Evolutionary conservation across 2,329 filamentous ascomycete species (phyloP).

Genomic region (Cucurbitaria berberidis): DNA sequence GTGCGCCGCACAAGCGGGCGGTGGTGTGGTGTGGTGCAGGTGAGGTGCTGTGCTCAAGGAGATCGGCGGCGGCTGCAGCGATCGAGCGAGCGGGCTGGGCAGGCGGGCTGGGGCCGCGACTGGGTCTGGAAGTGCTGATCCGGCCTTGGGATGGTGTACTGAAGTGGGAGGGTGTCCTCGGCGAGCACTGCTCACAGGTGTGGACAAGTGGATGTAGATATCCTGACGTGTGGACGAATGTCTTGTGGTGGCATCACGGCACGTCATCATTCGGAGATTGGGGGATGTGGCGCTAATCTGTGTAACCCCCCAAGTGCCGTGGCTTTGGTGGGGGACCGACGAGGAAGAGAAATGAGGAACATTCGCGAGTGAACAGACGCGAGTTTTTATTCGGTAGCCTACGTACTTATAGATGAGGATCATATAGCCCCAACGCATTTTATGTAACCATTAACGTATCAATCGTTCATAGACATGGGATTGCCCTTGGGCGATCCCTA

Average conservation of each 20-base stretch:
- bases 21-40: too few relatives aligned
- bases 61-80: slow-evolving; percentile 1
- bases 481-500: not conserved
- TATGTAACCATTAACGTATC: slow-evolving; percentile 23
- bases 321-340: too few relatives aligned
- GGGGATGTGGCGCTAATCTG: not conserved
- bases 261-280: not conserved
- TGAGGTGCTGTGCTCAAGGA: not conserved
- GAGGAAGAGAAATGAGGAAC: not conserved
- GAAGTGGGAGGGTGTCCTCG: not conserved
- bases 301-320: too few relatives aligned
- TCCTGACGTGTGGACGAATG: not conserved
- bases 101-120: not conserved
- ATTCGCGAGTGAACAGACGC: not conserved
- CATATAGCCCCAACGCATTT: slow-evolving; percentile 12
- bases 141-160: not conserved
- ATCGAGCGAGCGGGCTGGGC: not conserved
- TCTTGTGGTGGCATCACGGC: not conserved
- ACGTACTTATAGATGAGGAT: slow-evolving; percentile 7
- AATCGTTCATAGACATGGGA: slow-evolving; percentile 19
- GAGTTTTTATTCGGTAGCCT: slow-evolving; percentile 2
- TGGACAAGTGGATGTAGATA: not conserved
- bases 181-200: not conserved
- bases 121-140: not conserved
- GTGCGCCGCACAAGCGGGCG: not conserved